Percentiles rank a stretch among this genome's conserved stretches.
phyloP scores from a whole-genome alignment of 805 yeast genomes.

The Candida ovalis region DNA sequence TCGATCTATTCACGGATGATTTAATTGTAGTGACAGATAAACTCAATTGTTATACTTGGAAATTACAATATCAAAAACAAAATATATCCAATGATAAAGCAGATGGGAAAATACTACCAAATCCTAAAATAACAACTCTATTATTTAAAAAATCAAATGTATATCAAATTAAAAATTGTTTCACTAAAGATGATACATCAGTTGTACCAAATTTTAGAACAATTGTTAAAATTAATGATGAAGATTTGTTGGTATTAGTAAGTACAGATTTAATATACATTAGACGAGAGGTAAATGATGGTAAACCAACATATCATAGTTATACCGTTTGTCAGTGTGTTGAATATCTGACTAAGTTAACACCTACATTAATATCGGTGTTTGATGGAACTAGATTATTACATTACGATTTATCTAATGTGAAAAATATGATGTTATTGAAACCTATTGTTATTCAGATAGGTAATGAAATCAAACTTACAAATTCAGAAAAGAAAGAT shows the following conservation, averaged over 20 bases:
- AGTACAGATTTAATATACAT: conserved; percentile 29
- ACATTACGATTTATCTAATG: conserved; percentile 28
- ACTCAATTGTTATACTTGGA: conserved; percentile 34
- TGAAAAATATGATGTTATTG: conserved; percentile 21
- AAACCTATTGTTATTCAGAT: conserved; percentile 29
- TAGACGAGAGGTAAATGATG: conserved; percentile 14
- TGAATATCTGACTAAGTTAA: conserved; percentile 31
- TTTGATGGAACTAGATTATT: conserved; percentile 33
- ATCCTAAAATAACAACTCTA: conserved; percentile 7
- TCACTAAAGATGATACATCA: conserved; percentile 19
- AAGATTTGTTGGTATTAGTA: conserved; percentile 29
- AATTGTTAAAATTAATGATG: conserved; percentile 24
- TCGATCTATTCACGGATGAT: conserved; percentile 27
- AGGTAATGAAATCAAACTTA: conserved; percentile 26
- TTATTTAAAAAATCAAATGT: conserved; percentile 22
- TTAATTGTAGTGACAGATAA: conserved; percentile 30
- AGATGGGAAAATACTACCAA: neutral
- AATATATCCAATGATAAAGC: neutral
- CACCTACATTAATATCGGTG: conserved; percentile 22
- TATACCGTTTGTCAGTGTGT: conserved; percentile 22
- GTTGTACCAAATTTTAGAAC: conserved; percentile 24
- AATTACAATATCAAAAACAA: conserved; percentile 11
- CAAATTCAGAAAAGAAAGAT: too few species aligned
- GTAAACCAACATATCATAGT: conserved; percentile 21
- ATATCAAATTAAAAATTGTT: conserved; percentile 27